A percentile compares a stretch with the other conserved stretches of the same genome.
These are phyloP conservation scores for Thecaphora frezii DNA, from an alignment of 1,284 basidiomycete species.

Conservation along the genomic window DNA sequence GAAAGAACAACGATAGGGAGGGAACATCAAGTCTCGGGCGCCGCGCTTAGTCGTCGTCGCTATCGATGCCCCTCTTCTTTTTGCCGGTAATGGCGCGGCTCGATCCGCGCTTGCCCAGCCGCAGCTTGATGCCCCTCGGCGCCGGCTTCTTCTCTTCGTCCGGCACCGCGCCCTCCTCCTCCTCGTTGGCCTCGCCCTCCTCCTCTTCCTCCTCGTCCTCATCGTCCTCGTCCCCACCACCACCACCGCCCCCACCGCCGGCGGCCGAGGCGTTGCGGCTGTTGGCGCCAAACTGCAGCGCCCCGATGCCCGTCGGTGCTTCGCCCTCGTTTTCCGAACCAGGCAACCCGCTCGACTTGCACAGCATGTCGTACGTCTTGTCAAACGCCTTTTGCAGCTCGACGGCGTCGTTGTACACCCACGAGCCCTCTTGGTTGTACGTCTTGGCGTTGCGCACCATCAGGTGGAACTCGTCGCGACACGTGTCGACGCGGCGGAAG, in stretches of 20 bases:
- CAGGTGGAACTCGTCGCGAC: conserved; percentile 77
- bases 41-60: conserved; percentile 2
- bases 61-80: conserved; percentile 8
- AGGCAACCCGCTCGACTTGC: conserved; percentile 37
- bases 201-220: conserved; percentile 5
- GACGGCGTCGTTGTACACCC: conserved; percentile 85
- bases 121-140: conserved; percentile 34
- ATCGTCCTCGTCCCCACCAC: conserved; percentile 6
- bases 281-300: not conserved
- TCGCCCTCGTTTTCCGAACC: conserved; percentile 38
- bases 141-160: conserved; percentile 28
- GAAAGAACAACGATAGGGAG: no score
- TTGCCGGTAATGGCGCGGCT: not conserved
- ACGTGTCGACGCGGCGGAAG: conserved; percentile 76
- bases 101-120: conserved; percentile 21
- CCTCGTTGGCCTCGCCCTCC: conserved; percentile 10
- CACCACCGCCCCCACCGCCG: not conserved
- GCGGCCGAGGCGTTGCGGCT: no score
- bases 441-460: conserved; percentile 88
- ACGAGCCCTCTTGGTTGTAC: conserved; percentile 68
- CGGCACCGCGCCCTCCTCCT: conserved; percentile 11
- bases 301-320: not conserved
- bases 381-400: conserved; percentile 55
- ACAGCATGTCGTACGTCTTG: conserved; percentile 42
- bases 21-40: no score